Conservation (phyloP, 345 rosid species). For the Barbarea vulgaris region DNA sequence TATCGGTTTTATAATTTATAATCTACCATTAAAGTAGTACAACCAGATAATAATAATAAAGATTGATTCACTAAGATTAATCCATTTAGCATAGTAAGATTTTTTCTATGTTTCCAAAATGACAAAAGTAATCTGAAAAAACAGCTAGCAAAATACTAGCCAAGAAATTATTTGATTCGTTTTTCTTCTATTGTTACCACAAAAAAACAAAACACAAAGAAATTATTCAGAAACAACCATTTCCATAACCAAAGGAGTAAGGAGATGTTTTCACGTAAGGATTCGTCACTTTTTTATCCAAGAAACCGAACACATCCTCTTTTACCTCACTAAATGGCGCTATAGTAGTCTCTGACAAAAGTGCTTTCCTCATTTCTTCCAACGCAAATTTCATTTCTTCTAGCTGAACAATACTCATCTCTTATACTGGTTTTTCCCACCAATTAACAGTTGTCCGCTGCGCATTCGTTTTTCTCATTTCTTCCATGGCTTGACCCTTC, state of each 20-base stretch:
- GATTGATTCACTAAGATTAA: not conserved
- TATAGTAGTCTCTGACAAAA: slow-evolving; percentile 4
- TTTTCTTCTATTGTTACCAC: not conserved
- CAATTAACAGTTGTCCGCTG: slow-evolving; percentile 3
- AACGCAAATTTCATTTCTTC: slow-evolving; percentile 30
- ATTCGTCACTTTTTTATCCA: not conserved
- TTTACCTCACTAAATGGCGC: not conserved
- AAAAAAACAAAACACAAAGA: not conserved
- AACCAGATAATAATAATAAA: not conserved
- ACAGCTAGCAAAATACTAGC: slow-evolving; percentile 30
- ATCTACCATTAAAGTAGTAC: not conserved
- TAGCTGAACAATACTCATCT: slow-evolving; percentile 29
- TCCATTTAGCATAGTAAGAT: not conserved
- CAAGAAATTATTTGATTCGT: slow-evolving; percentile 7
- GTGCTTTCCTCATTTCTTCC: slow-evolving; percentile 22
- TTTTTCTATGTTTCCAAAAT: not conserved
- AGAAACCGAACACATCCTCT: slow-evolving; percentile 31
- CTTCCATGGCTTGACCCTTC: slow-evolving; percentile 24
- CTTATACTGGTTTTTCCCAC: slow-evolving; percentile 35
- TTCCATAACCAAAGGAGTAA: slow-evolving; percentile 3
- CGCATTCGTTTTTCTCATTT: slow-evolving; percentile 12
- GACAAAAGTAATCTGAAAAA: not conserved
- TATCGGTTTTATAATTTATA: not conserved
- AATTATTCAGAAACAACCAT: slow-evolving; percentile 27
- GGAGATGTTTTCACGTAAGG: slow-evolving; percentile 23